Conservation (phyloP, 2,329 filamentous ascomycete genomes). For the Fusarium drepaniforme region DNA sequence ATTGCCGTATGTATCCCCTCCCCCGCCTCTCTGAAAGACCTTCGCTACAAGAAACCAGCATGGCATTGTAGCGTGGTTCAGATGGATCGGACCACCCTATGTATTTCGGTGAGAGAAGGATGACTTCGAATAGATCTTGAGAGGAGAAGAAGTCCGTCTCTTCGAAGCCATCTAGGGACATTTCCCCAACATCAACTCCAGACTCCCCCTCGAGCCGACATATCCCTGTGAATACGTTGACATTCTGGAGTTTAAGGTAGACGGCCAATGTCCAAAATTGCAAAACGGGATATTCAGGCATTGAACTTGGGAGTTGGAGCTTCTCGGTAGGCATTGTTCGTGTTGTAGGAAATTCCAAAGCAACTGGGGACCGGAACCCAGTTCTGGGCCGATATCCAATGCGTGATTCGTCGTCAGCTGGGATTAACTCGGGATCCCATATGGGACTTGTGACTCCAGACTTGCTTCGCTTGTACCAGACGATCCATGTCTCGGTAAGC, state of each 20-base stretch:
- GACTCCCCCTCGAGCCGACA: background rate
- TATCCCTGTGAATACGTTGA: background rate
- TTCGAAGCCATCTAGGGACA: background rate
- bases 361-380: background rate
- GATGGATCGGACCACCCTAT: background rate
- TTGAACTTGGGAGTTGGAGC: background rate
- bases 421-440: constrained; percentile 12
- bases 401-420: background rate
- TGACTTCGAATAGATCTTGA: background rate
- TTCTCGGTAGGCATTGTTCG: background rate
- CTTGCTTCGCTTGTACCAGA: constrained; percentile 21
- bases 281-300: constrained; percentile 12
- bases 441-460: background rate
- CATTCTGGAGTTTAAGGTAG: background rate
- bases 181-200: background rate
- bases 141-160: background rate
- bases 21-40: background rate
- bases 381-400: background rate
- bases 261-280: constrained; percentile 30
- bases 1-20: background rate
- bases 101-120: background rate
- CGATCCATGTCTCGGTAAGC: constrained; percentile 20
- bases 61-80: background rate
- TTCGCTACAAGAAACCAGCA: background rate
- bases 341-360: background rate